Evolutionary conservation across 176 grass and related monocot species (phyloP), one percentile per base, ranked within the genome.

Genomic region (Urochloa ruziziensis): DNA sequence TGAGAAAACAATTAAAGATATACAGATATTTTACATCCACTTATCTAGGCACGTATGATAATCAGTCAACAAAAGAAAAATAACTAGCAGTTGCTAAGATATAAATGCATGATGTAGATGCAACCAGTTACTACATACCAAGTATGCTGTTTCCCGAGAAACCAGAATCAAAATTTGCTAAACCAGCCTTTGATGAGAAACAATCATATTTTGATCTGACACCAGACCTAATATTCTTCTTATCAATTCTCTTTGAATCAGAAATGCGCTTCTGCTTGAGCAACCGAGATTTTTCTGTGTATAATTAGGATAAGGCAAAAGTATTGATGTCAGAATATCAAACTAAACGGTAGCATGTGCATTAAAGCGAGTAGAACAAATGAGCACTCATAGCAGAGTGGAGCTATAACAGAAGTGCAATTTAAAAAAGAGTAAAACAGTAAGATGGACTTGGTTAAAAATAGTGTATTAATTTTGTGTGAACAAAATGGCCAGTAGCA

Each of bases 161-260:
- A 82, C 82, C 43, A 74, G 93, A 90, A 94, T 99, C 96, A 67
- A 74, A 90, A 89, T 91, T 95, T 77, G 80, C 75, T 74, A 92
- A 92, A 68, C 87, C 87, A 82, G 86, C 57, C 82, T 88, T 99
- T 82, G 91, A 87, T 88, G 79, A 83, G 67, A 90, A 92, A 86
- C 78, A 86, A 86, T 97, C 95, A 82, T 84, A 92, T 89, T 94
- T 97, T 79, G 88, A 78, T 92, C 88, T 93, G 73, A 84, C 64
- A 82, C 88, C 87, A 79, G 84, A 81, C 88, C 93, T 98, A 44
- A 94, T 30, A 81, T 83, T 91, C 89, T 93, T 98, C 83, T 92
- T 93, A 72, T 98, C 96, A 79, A 43, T 93, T 90, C 87, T 91
- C 82, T 95, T 98, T 66, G 82, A 76, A 80, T 98, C 96, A 78